Evolutionary conservation across 2,329 filamentous ascomycete species (phyloP).

Genomic region (Diaporthe sp.): DNA sequence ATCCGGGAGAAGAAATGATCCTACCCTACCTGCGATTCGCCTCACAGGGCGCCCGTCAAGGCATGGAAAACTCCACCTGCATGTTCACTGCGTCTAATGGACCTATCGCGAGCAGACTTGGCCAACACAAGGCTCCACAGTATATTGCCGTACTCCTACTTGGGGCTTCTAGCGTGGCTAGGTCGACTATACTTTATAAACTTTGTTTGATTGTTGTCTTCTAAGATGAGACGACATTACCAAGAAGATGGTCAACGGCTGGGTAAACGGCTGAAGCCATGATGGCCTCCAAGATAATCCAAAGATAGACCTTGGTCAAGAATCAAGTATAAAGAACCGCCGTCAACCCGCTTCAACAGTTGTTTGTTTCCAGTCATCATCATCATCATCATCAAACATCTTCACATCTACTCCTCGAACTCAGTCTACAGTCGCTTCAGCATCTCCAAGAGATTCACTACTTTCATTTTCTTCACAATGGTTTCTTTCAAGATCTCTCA

Average conservation of each 20-base stretch:
- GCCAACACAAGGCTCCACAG: not conserved
- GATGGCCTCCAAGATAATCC: not conserved
- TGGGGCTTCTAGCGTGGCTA: not conserved
- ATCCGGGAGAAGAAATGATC: not conserved
- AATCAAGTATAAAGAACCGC: not conserved
- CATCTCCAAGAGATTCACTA: not conserved
- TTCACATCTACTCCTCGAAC: not conserved
- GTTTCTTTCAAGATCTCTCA: constrained; percentile 22
- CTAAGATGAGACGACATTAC: constrained; percentile 19
- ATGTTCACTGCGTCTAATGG: not conserved
- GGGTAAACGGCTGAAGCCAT: not conserved
- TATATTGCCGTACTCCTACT: not conserved
- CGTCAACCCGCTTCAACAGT: not conserved
- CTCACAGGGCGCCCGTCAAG: not conserved
- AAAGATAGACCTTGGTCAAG: not conserved
- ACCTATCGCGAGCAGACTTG: not conserved
- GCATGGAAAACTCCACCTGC: constrained; percentile 9
- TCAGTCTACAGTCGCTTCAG: not conserved
- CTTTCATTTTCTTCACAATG: constrained; percentile 1
- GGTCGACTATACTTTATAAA: not conserved
- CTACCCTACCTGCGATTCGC: not conserved
- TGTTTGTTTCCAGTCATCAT: not conserved
- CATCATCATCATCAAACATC: not conserved
- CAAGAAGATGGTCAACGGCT: not conserved
- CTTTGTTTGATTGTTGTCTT: constrained; percentile 16